phyloP scores from a whole-genome alignment of 495 filamentous ascomycete species.

The Chaetomium fimeti region DNA sequence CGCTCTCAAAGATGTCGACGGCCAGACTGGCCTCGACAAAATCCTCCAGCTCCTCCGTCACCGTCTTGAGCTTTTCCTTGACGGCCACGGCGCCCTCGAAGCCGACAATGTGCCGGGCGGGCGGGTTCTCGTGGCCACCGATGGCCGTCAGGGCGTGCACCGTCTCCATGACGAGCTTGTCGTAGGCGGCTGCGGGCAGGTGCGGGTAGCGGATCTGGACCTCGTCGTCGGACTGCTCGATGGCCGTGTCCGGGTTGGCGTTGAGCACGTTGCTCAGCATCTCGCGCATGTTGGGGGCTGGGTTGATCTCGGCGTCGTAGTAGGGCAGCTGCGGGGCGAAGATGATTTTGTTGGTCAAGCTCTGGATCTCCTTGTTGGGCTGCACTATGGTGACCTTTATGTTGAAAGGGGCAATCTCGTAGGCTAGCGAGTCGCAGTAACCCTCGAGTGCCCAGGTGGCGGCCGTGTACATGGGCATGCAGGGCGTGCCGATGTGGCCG shows the following conservation, averaged over 20 bases:
- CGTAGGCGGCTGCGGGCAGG: slow-evolving; percentile 62
- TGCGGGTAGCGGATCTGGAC: slow-evolving; percentile 71
- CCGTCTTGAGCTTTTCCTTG: slow-evolving; percentile 94
- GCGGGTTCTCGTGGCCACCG: slow-evolving; percentile 92
- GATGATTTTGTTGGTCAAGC: slow-evolving; percentile 81
- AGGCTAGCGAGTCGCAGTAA: slow-evolving; percentile 95
- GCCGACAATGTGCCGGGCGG: slow-evolving; percentile 89
- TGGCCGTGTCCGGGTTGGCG: slow-evolving; percentile 52
- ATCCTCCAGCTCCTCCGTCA: slow-evolving; percentile 93
- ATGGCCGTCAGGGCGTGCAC: slow-evolving; percentile 88
- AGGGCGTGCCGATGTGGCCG: slow-evolving; percentile 89
- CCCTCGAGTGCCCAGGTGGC: slow-evolving; percentile 94
- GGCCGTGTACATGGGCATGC: slow-evolving; percentile 85
- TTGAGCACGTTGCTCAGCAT: slow-evolving; percentile 74
- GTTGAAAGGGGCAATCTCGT: slow-evolving; percentile 96
- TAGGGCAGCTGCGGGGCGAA: slow-evolving; percentile 71
- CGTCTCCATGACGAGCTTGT: slow-evolving; percentile 78
- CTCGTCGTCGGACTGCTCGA: slow-evolving; percentile 47
- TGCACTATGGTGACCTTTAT: slow-evolving; percentile 95
- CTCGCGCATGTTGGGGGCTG: slow-evolving; percentile 74
- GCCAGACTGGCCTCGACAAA: slow-evolving; percentile 87
- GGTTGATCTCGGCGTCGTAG: slow-evolving; percentile 71
- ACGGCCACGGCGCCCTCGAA: slow-evolving; percentile 84
- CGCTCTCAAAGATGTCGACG: slow-evolving; percentile 68
- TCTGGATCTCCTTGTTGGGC: slow-evolving; percentile 75